Evolutionary conservation across 129 eudicot species (phyloP), one percentile per base, ranked within the genome.

Genomic region (Sambucus nigra): DNA sequence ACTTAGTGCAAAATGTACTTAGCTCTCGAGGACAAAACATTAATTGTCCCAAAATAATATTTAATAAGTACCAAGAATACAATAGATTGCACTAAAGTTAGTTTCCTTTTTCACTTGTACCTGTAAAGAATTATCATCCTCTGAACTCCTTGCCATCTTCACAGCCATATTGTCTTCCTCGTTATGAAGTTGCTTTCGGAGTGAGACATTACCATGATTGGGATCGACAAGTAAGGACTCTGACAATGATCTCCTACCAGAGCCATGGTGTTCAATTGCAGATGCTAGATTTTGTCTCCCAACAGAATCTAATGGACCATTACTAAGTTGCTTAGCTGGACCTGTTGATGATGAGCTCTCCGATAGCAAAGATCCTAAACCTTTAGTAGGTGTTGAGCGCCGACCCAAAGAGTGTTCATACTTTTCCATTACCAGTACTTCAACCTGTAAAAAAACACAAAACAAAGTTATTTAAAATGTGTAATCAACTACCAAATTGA

Each of bases 191-290:
- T 85, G 94, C 69, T 89, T 85, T 57, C 95, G 81, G 31, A 71
- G 78, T 21, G 98, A 85, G 47, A 85, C 80, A 59, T 73, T 88
- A 52, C 94, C 84, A 56, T 63, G 65, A 65, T 64, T 76, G 25
- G 85, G 78, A 80, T 89, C 81, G 27, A 49, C 72, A 40, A 73
- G 69, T 61, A 89, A 83, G 29, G 95, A 78, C 67, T 84, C 95
- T 20, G 98, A 89, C 61, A 89, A 64, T 24, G 98, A 89, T 71
- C 70, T 85, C 69, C 98, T 61, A 48, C 94, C 87, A 17, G 98
- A 89, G 53, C 98, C 98, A 67, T 85, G 97, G 17, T 80, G 83
- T 66, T 85, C 95, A 13, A 89, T 65, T 29, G 73, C 92, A 45
- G 98, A 76, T 40, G 94, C 88, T 61, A 89, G 54, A 73, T 81